Evolutionary conservation across 129 eudicot genomes (phyloP).

Genomic region (Centella asiatica): DNA sequence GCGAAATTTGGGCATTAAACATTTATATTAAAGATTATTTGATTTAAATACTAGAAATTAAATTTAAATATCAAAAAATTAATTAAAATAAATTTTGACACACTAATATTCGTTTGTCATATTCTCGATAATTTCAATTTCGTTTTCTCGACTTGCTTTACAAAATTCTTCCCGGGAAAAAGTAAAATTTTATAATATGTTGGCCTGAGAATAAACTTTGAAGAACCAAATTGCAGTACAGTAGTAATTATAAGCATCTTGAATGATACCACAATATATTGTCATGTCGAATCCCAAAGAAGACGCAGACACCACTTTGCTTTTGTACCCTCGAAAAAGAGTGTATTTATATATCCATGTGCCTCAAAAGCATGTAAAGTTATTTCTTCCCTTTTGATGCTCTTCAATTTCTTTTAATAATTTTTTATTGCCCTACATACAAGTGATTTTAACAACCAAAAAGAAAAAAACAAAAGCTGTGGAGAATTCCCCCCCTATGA

Average conservation of each 20-base stretch:
- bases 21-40: no score
- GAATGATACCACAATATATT: background rate
- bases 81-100: no score
- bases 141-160: background rate
- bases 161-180: background rate
- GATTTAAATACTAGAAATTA: no score
- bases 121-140: background rate
- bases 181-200: background rate
- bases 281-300: conserved; percentile 18
- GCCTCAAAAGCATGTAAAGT: conserved; percentile 26
- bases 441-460: no score
- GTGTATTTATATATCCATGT: background rate
- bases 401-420: no score
- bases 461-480: no score
- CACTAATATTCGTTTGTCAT: no score
- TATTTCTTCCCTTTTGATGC: conserved; percentile 12
- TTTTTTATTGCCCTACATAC: no score
- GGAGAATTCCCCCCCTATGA: no score
- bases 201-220: conserved; percentile 7
- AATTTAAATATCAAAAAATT: no score
- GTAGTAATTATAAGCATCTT: conserved; percentile 1
- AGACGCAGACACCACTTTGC: background rate
- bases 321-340: background rate
- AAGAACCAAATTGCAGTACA: background rate
- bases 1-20: no score